Percentiles rank a stretch among this genome's conserved stretches.
Conservation (phyloP, 2,329 filamentous ascomycete genomes). For the Ploettnerulaceae sp. region DNA sequence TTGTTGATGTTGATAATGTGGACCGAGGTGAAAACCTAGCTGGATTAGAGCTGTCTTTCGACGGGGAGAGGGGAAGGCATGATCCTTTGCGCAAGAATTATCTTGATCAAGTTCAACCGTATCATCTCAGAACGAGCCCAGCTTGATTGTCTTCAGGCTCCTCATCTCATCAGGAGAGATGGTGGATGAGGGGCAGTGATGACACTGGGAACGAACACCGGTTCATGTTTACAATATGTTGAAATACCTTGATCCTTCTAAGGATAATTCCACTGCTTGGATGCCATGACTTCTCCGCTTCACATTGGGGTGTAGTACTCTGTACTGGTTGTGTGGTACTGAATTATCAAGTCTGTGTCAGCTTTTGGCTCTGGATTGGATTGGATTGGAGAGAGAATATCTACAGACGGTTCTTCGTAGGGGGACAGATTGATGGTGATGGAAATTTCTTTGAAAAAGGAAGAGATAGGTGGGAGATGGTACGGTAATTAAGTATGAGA, state of each 20-base stretch:
- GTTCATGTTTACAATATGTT: slow-evolving; percentile 51
- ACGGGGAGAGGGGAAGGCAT: slow-evolving; percentile 61
- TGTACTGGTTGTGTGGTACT: too few species aligned
- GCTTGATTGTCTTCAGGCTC: slow-evolving; percentile 20
- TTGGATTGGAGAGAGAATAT: neutral
- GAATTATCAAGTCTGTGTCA: slow-evolving; percentile 9
- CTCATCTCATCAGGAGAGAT: slow-evolving; percentile 29
- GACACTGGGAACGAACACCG: slow-evolving; percentile 51
- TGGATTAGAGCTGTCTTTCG: slow-evolving; percentile 37
- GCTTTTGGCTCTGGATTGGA: slow-evolving; percentile 5
- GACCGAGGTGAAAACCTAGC: slow-evolving; percentile 36
- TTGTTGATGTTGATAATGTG: slow-evolving; percentile 33
- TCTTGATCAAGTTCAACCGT: slow-evolving; percentile 97
- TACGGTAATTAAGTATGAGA: slow-evolving; percentile 2
- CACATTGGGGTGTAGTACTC: slow-evolving; percentile 24
- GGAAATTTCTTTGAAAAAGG: neutral
- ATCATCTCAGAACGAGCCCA: slow-evolving; percentile 70
- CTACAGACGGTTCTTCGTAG: slow-evolving; percentile 16
- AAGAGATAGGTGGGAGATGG: neutral
- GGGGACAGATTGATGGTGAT: neutral
- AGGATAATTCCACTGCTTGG: slow-evolving; percentile 33
- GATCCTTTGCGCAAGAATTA: slow-evolving; percentile 99
- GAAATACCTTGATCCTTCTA: slow-evolving; percentile 35
- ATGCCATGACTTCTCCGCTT: slow-evolving; percentile 29
- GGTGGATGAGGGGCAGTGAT: slow-evolving; percentile 32